Evolutionary conservation across 1,284 basidiomycete genomes (phyloP).

Genomic region (Tranzscheliella williamsii): DNA sequence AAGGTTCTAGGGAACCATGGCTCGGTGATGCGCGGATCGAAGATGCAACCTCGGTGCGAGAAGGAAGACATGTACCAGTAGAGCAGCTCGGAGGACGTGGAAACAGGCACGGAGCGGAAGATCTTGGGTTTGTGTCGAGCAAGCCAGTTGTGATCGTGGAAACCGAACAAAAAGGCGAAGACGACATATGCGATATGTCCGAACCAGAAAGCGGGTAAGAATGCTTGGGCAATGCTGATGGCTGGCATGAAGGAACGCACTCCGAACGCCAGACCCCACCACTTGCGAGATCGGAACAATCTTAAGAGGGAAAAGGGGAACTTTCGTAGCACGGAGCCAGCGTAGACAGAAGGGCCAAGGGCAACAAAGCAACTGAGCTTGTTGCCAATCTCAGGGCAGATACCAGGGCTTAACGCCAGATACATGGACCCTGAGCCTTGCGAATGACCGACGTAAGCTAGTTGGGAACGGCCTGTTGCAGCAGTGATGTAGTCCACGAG

Average conservation of each 20-base stretch:
- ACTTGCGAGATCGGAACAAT: conserved; percentile 52
- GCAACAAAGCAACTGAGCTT: conserved; percentile 56
- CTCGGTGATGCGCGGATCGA: conserved; percentile 52
- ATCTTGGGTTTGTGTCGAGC: conserved; percentile 59
- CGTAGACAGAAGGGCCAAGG: conserved; percentile 58
- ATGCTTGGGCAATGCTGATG: conserved; percentile 47
- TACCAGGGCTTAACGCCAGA: conserved; percentile 54
- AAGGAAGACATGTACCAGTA: conserved; percentile 60
- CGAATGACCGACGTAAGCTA: conserved; percentile 59
- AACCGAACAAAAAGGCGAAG: conserved; percentile 57
- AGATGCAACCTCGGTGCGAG: conserved; percentile 58
- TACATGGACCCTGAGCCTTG: conserved; percentile 60
- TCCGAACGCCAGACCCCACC: conserved; percentile 58
- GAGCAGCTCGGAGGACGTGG: conserved; percentile 56
- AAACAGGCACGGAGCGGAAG: conserved; percentile 53
- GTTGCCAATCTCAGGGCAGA: conserved; percentile 53
- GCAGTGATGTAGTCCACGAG: conserved; percentile 56
- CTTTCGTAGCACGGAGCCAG: conserved; percentile 55
- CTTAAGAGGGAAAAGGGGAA: conserved; percentile 58
- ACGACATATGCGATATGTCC: conserved; percentile 59
- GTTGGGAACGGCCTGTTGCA: conserved; percentile 45
- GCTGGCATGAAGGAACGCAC: conserved; percentile 57
- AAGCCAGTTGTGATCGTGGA: conserved; percentile 59
- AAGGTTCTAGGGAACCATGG: conserved; percentile 58
- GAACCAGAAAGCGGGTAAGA: conserved; percentile 54